A percentile compares a stretch with the other conserved stretches of the same genome.
These are phyloP conservation scores for Fusarium sp. DNA, from an alignment of 2,329 filamentous ascomycete genomes.

Conservation along the genomic window DNA sequence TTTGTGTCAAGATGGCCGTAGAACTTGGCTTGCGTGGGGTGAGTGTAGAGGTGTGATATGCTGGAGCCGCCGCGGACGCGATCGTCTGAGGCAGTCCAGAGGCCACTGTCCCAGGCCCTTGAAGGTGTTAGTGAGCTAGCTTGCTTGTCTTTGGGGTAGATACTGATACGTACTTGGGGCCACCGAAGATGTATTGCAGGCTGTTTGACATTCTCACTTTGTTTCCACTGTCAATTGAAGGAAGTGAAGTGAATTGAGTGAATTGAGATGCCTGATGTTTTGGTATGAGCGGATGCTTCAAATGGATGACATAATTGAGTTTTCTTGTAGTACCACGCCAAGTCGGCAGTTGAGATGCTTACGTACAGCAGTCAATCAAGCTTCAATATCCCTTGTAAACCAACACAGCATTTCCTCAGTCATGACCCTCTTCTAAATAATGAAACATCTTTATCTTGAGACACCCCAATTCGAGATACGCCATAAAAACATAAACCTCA, in stretches of 20 bases:
- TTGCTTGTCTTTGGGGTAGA: not conserved
- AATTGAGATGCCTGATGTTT: not conserved
- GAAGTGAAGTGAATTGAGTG: not conserved
- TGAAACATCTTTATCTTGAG: not conserved
- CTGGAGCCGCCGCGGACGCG: constrained; percentile 79
- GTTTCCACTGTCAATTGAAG: not conserved
- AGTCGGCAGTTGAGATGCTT: constrained; percentile 26
- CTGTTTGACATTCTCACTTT: constrained; percentile 24
- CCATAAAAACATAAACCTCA: not conserved
- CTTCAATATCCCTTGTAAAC: not conserved
- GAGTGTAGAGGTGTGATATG: constrained; percentile 57
- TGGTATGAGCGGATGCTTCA: not conserved
- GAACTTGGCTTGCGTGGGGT: constrained; percentile 63
- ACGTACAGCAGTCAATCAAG: constrained; percentile 12
- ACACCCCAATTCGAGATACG: not conserved
- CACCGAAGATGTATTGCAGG: constrained; percentile 52
- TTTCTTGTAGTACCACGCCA: not conserved
- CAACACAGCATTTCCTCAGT: no score
- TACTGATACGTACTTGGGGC: constrained; percentile 45
- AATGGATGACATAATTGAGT: constrained; percentile 25
- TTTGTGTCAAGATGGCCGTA: constrained; percentile 76
- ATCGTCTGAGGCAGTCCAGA: constrained; percentile 79
- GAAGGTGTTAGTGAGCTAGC: constrained; percentile 3
- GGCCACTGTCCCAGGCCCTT: constrained; percentile 63
- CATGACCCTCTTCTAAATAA: not conserved